phyloP scores from a whole-genome alignment of 2,329 filamentous ascomycete genomes.

The Epichloe scottii region DNA sequence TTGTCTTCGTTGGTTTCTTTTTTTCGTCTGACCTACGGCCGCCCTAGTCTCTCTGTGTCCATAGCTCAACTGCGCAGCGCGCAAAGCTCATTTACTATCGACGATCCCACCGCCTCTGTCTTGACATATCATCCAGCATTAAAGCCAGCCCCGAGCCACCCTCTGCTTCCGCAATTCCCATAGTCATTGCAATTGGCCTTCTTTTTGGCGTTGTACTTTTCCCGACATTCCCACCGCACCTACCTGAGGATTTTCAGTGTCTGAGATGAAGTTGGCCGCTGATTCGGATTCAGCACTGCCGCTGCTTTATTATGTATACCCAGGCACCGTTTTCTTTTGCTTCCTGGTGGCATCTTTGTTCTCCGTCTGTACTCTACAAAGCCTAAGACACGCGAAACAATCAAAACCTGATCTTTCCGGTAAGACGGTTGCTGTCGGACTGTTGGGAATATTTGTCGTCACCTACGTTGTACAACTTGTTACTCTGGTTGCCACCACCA shows the following conservation, averaged over 20 bases:
- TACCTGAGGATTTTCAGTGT: background rate
- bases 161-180: background rate
- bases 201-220: background rate
- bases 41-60: background rate
- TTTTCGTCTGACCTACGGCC: background rate
- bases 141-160: background rate
- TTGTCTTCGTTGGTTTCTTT: background rate
- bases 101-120: background rate
- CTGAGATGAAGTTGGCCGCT: constrained; percentile 2
- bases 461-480: constrained; percentile 37
- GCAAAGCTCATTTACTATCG: background rate
- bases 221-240: background rate
- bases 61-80: background rate
- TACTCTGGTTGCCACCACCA: constrained; percentile 24
- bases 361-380: constrained; percentile 41
- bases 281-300: constrained; percentile 19
- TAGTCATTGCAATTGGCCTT: background rate
- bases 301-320: constrained; percentile 46
- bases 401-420: constrained; percentile 9
- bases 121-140: background rate
- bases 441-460: constrained; percentile 30
- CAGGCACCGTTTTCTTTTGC: constrained; percentile 42
- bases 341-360: constrained; percentile 39
- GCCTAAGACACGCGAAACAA: constrained; percentile 16
- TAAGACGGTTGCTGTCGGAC: constrained; percentile 22